Conservation (phyloP, 2,329 filamentous ascomycete species). For the Purpureocillium takamizusanense region DNA sequence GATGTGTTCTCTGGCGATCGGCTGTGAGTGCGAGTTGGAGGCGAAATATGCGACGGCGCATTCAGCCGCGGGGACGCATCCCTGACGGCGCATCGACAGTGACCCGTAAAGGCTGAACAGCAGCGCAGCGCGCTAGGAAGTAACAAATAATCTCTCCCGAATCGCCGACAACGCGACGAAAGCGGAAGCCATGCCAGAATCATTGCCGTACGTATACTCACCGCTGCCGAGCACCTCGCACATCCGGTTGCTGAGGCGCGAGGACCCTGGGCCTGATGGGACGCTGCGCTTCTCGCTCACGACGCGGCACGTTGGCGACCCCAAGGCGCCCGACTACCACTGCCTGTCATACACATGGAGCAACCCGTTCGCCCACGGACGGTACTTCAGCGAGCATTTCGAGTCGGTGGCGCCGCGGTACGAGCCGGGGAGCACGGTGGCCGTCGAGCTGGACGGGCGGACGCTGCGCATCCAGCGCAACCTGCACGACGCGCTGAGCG, state of each 20-base stretch:
- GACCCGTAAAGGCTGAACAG: too few relatives aligned
- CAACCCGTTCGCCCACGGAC: constrained; percentile 13
- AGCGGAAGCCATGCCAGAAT: not conserved
- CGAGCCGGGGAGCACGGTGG: constrained; percentile 5
- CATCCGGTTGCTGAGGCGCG: constrained; percentile 9
- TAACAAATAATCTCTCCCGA: too few relatives aligned
- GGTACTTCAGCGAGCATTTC: constrained; percentile 9
- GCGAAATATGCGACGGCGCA: too few relatives aligned
- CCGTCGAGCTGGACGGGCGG: constrained; percentile 9
- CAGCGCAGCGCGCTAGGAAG: too few relatives aligned
- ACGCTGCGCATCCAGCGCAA: constrained; percentile 12
- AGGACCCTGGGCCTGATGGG: constrained; percentile 5
- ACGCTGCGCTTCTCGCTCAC: constrained; percentile 9
- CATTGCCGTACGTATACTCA: constrained; percentile 2
- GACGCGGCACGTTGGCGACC: constrained; percentile 8
- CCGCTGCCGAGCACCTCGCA: constrained; percentile 4
- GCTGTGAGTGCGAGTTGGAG: too few relatives aligned
- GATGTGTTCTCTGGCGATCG: too few relatives aligned
- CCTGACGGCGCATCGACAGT: too few relatives aligned
- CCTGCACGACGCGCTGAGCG: constrained; percentile 11
- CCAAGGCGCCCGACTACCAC: constrained; percentile 7
- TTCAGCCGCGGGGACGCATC: too few relatives aligned
- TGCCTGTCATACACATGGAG: constrained; percentile 18
- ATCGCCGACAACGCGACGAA: too few relatives aligned
- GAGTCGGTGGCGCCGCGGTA: constrained; percentile 7